Evolutionary conservation across 192 early-diverging fungal genomes (phyloP).

Genomic region (Lobosporangium transversale): DNA sequence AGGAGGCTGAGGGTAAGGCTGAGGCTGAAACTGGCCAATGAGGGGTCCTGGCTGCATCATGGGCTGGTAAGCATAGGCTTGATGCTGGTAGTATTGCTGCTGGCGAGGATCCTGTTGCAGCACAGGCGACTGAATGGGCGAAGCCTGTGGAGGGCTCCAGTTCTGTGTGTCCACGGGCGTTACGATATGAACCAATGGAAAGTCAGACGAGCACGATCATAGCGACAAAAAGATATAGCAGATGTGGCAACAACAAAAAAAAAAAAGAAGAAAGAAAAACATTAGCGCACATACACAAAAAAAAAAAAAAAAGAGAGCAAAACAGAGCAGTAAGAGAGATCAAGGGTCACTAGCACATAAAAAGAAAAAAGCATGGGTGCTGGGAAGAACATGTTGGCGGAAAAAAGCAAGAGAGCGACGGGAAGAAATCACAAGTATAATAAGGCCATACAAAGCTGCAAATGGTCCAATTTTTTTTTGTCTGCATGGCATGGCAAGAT

Average conservation of each 20-base stretch:
- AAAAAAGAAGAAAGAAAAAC: neutral
- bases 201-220: neutral
- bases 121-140: constrained; percentile 51
- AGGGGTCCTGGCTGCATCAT: constrained; percentile 50
- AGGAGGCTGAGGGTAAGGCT: constrained; percentile 24
- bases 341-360: neutral
- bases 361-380: no score
- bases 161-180: constrained; percentile 13
- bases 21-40: constrained; percentile 37
- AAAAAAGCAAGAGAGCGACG: neutral
- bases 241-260: neutral
- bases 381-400: neutral
- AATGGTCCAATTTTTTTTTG: no score
- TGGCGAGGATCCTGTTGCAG: constrained; percentile 47
- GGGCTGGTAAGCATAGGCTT: constrained; percentile 49
- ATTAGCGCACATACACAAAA: neutral
- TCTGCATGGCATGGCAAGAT: no score
- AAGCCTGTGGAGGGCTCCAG: constrained; percentile 51
- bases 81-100: constrained; percentile 39
- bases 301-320: neutral
- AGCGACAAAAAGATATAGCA: neutral
- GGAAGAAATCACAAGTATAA: neutral
- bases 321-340: neutral
- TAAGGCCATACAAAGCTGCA: no score
- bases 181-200: neutral